Percentiles rank a stretch among this genome's conserved stretches.
Conservation (phyloP, 1,139 yeast species). For the Arxiozyma bovina region DNA sequence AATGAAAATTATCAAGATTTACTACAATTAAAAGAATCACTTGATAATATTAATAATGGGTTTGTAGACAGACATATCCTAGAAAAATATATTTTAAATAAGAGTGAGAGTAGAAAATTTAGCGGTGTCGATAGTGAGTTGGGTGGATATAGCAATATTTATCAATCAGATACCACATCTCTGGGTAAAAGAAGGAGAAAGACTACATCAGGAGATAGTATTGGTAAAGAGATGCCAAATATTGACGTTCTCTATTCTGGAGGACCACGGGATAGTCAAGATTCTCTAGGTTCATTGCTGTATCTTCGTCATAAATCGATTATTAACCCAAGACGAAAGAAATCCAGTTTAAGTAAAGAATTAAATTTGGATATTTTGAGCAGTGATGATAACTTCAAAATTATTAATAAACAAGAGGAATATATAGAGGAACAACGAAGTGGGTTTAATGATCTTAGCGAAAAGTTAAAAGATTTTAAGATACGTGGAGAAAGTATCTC, state of each 20-base stretch:
- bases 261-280: conserved; percentile 23
- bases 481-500: conserved; percentile 1
- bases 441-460: neutral
- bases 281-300: conserved; percentile 17
- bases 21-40: conserved; percentile 17
- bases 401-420: neutral
- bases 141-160: neutral
- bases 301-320: conserved; percentile 10
- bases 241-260: conserved; percentile 20
- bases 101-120: neutral
- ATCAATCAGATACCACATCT: neutral
- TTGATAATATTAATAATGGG: conserved; percentile 51
- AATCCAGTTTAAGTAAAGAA: conserved; percentile 21
- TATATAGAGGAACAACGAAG: neutral
- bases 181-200: neutral
- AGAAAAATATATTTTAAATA: conserved; percentile 32
- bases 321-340: conserved; percentile 11
- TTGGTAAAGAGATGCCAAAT: neutral
- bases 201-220: neutral
- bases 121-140: conserved; percentile 6
- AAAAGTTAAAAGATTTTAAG: conserved; percentile 1
- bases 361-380: conserved; percentile 5
- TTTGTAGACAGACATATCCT: conserved; percentile 49
- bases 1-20: conserved; percentile 20
- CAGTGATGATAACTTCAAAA: neutral